A percentile compares a stretch with the other conserved stretches of the same genome.
Conservation (phyloP, 768 basidiomycete species). For the Tulasnella sp. region DNA sequence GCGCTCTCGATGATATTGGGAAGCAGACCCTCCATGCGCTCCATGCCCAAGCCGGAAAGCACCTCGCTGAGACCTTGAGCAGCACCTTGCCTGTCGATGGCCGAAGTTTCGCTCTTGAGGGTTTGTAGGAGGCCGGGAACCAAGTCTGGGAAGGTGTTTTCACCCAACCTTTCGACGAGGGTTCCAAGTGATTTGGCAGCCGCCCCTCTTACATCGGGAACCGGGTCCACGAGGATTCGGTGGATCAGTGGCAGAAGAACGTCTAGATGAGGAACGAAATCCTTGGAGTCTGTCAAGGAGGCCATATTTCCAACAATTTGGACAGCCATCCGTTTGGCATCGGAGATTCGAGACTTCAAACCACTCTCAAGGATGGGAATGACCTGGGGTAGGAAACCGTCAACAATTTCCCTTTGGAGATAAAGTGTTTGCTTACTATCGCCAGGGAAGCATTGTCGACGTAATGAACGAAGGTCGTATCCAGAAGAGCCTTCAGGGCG, state of each 20-base stretch:
- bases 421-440: slow-evolving; percentile 46
- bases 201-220: slow-evolving; percentile 94
- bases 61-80: slow-evolving; percentile 96
- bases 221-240: slow-evolving; percentile 87
- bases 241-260: slow-evolving; percentile 86
- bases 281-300: slow-evolving; percentile 78
- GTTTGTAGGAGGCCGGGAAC: slow-evolving; percentile 82
- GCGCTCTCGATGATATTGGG: slow-evolving; percentile 92
- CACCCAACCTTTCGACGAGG: slow-evolving; percentile 92
- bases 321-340: slow-evolving; percentile 90
- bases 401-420: slow-evolving; percentile 5
- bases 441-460: slow-evolving; percentile 96
- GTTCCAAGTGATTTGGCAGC: slow-evolving; percentile 95
- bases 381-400: slow-evolving; percentile 43
- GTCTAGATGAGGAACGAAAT: slow-evolving; percentile 91
- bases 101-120: slow-evolving; percentile 85
- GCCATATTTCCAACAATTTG: slow-evolving; percentile 98
- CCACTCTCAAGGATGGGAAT: slow-evolving; percentile 94
- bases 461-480: slow-evolving; percentile 95
- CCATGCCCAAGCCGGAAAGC: slow-evolving; percentile 93
- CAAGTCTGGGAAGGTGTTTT: slow-evolving; percentile 89
- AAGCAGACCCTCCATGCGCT: slow-evolving; percentile 84
- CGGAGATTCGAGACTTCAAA: slow-evolving; percentile 81
- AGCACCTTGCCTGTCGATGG: slow-evolving; percentile 95
- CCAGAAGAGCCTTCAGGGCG: slow-evolving; percentile 77